Evolutionary conservation across 148 eudicot genomes (phyloP), one percentile per base, ranked within the genome.

Genomic region (Silene latifolia): DNA sequence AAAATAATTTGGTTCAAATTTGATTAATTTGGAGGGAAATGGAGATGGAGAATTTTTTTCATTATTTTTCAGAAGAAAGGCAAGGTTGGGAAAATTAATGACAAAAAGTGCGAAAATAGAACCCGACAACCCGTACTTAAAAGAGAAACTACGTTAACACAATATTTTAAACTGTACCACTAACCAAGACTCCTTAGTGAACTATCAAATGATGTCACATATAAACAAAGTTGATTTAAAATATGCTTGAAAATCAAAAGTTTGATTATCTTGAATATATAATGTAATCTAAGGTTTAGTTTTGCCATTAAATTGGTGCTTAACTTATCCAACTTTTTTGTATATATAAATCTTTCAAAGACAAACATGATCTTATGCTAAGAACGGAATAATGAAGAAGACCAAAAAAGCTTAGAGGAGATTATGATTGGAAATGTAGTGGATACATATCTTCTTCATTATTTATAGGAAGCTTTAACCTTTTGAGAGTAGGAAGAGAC

Each of bases 401-500:
- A 63, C 35, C 27, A 25, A 4, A 24, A 63, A 63, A 63, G 39
- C 67, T 13, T 24, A 24, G 13, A 63, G 21, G 18, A 13, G 27
- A 63, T 63, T 9, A 58, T 32, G 23, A 59, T 63, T 18, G 67
- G 9, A 14, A 63, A 63, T 24, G 67, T 63, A 63, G 35, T 63
- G 67, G 67, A 63, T 1, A 62, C 17, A 62, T 9, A 62, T 60
- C 66, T 23, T 62, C 15, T 62, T 62, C 35, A 62, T 62, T 62
- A 21, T 62, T 62, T 58, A 58, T 20, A 23, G 1, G 23, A 59
- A 21, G 9, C 63, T 59, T 63, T 63, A 9, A 27, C 67, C 67
- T 63, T 63, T 63, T 63, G 67, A 63, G 13, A 24, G 3, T 24
- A 63, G 67, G 67, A 63, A 63, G 67, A 32, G 67, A 63, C 67